Base-by-base conservation (phyloP, 495 filamentous ascomycete genomes). In the Zalerion maritima region DNA sequence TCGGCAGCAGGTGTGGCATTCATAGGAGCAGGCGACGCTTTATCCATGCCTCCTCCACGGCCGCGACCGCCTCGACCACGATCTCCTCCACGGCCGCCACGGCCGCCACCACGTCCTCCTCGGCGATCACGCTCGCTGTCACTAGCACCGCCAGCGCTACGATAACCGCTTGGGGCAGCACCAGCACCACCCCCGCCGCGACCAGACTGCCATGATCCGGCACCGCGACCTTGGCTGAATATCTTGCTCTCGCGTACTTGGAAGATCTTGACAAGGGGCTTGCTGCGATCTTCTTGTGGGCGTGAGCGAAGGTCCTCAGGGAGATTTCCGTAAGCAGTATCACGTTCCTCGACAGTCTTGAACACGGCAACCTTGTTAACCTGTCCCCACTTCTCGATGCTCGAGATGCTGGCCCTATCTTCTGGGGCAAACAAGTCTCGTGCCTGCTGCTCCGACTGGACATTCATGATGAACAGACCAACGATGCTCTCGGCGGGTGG, bases 311-410 rank as follows among this genome's bases (percentile, higher is more conserved):
- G 61, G 5, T 89, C 80, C 3, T 71, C 59, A 4, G 80, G 72
- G 23, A 87, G 64, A 31, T 64, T 74, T 3, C 73, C 67, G 32
- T 89, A 64, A 16, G 82, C 78, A 14, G 64, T 69, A 40, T 79
- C 79, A 36, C 83, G 78, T 14, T 89, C 78, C 40, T 91, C 82
- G 1, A 62, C 45, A 11, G 62, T 78, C 26, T 72, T 61, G 60
- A 94, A 94, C 17, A 79, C 75, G 11, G 75, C 83, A 21, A 92
- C 73, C 48, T 77, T 78, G 57, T 81, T 85, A 28, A 62, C 69
- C 38, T 71, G 73, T 14, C 72, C 71, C 57, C 67, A 74, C 41
- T 77, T 80, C 28, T 93, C 82, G 24, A 94, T 67, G 50, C 78
- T 75, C 23, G 58, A 31, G 30, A 93, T 77, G 54, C 86, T 92